Evolutionary conservation across 345 rosid genomes (phyloP).

Genomic region (Jatropha curcas): DNA sequence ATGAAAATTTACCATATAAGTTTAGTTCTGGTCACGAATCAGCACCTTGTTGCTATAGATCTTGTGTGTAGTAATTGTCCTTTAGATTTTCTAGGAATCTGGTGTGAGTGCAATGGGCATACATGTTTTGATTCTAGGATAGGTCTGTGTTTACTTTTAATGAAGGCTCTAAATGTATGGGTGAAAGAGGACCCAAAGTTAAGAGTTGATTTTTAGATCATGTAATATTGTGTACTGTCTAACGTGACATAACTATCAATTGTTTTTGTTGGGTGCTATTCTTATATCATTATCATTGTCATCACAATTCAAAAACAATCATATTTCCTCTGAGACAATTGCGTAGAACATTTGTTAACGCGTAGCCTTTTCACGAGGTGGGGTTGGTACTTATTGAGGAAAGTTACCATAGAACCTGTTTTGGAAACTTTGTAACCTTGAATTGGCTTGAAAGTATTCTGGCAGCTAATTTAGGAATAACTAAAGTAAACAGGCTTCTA

Average conservation of each 20-base stretch:
- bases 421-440: neutral
- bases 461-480: neutral
- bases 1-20: neutral
- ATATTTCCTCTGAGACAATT: neutral
- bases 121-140: neutral
- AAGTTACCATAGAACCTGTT: neutral
- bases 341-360: neutral
- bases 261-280: neutral
- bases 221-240: neutral
- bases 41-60: neutral
- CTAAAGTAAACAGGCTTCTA: neutral
- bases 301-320: neutral
- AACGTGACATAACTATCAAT: neutral
- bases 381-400: neutral
- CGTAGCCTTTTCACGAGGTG: neutral
- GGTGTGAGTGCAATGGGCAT: neutral
- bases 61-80: neutral
- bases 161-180: neutral
- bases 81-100: neutral
- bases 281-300: neutral
- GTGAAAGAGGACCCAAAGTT: neutral
- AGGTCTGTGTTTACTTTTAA: neutral
- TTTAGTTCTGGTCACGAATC: neutral
- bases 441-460: slow-evolving; percentile 1
- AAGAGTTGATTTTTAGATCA: neutral